phyloP scores from a whole-genome alignment of 2,329 filamentous ascomycete genomes.

The Xylariaceae sp. region DNA sequence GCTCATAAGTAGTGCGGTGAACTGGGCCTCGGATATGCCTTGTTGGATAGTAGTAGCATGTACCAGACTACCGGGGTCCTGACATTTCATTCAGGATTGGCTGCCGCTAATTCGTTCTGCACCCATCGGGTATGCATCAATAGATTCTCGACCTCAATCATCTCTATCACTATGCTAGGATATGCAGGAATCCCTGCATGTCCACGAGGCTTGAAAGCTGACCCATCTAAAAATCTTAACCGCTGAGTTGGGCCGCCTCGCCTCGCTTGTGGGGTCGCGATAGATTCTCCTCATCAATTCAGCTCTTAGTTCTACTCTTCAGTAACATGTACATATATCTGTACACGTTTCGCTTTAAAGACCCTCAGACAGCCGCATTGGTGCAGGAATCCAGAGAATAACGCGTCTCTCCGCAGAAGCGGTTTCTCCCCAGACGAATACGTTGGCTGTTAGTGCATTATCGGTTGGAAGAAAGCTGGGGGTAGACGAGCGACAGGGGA shows the following conservation, averaged over 20 bases:
- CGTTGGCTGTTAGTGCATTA: slow-evolving; percentile 5
- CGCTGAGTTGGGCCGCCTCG: too few relatives aligned
- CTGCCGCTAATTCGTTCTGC: neutral
- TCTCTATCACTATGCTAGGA: neutral
- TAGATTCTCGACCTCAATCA: slow-evolving; percentile 3
- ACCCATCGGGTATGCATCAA: slow-evolving; percentile 2
- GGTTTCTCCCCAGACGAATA: slow-evolving; percentile 11
- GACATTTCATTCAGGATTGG: slow-evolving; percentile 2
- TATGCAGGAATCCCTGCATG: slow-evolving; percentile 1
- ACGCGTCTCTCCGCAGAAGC: slow-evolving; percentile 9
- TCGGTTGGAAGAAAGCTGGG: slow-evolving; percentile 5
- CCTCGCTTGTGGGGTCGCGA: too few relatives aligned
- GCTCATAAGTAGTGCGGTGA: slow-evolving; percentile 5
- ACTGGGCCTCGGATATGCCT: too few relatives aligned
- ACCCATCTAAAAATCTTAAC: too few relatives aligned
- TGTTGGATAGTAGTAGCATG: too few relatives aligned
- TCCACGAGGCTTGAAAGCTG: too few relatives aligned
- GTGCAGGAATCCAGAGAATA: too few relatives aligned
- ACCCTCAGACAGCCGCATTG: too few relatives aligned
- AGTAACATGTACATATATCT: too few relatives aligned
- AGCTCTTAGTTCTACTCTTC: too few relatives aligned
- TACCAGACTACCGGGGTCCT: slow-evolving; percentile 6
- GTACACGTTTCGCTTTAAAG: too few relatives aligned
- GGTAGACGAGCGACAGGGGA: slow-evolving; percentile 6
- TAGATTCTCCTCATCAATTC: too few relatives aligned